Percentiles rank a stretch among this genome's conserved stretches.
phyloP scores from a whole-genome alignment of 2,329 filamentous ascomycete species.

The Pyrenochaeta sp. region DNA sequence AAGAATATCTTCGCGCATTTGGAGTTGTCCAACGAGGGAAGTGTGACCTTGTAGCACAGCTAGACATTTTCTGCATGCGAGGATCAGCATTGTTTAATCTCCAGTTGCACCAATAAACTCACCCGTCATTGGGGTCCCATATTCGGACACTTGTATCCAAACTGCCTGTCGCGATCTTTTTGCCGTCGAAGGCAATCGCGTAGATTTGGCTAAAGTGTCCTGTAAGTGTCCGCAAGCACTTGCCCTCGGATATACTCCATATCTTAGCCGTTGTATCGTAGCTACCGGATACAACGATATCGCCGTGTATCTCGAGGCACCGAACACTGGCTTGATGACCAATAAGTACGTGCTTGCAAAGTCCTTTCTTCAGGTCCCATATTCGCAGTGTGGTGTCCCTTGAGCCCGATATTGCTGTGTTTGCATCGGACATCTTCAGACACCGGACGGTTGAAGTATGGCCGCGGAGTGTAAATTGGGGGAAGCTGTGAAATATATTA shows the following conservation, averaged over 20 bases:
- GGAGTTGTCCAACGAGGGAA: constrained; percentile 92
- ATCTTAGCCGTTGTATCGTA: constrained; percentile 97
- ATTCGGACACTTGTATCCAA: constrained; percentile 96
- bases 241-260: constrained; percentile 96
- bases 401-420: constrained; percentile 95
- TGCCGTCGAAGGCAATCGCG: constrained; percentile 95
- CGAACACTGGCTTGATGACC: constrained; percentile 95
- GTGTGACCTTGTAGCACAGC: constrained; percentile 97
- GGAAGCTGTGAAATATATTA: constrained; percentile 29
- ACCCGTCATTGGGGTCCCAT: constrained; percentile 92
- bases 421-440: constrained; percentile 94
- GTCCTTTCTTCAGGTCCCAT: constrained; percentile 89
- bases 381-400: constrained; percentile 93
- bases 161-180: constrained; percentile 91
- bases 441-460: constrained; percentile 97
- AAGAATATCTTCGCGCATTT: constrained; percentile 92
- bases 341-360: constrained; percentile 90
- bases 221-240: constrained; percentile 86
- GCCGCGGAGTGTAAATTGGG: constrained; percentile 74
- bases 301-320: constrained; percentile 94
- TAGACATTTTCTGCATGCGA: constrained; percentile 68
- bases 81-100: constrained; percentile 18
- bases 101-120: constrained; percentile 51
- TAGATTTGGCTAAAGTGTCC: constrained; percentile 99
- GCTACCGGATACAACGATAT: constrained; percentile 96